Evolutionary conservation across 78 protist species (phyloP).

Genomic region (Dictyostelium purpureum): DNA sequence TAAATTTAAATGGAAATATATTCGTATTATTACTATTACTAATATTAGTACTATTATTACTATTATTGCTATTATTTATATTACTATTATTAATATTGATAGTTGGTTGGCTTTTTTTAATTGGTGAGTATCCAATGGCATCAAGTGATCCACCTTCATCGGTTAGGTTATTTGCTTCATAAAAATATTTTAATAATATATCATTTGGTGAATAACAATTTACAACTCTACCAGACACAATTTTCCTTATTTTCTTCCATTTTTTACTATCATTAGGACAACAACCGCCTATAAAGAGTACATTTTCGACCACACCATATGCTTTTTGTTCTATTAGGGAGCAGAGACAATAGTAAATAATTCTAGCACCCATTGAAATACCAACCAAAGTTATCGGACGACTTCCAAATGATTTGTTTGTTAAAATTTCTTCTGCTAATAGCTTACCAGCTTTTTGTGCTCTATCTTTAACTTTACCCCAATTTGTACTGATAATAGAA

Average conservation of each 20-base stretch:
- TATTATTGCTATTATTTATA: background rate
- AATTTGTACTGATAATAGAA: constrained; percentile 13
- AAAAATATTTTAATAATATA: constrained; percentile 13
- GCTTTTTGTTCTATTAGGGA: constrained; percentile 51
- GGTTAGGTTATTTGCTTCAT: constrained; percentile 44
- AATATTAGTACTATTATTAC: background rate
- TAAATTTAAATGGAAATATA: too few species aligned
- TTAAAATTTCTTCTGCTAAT: constrained; percentile 55
- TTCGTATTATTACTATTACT: background rate
- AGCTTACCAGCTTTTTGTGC: constrained; percentile 37
- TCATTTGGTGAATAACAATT: constrained; percentile 51
- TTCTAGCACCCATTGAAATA: constrained; percentile 77
- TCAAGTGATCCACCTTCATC: constrained; percentile 4
- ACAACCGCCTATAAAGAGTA: constrained; percentile 77
- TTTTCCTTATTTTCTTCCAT: constrained; percentile 50
- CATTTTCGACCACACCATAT: constrained; percentile 74
- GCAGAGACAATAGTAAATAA: constrained; percentile 78
- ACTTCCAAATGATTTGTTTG: constrained; percentile 50
- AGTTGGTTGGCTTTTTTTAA: background rate
- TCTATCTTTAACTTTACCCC: constrained; percentile 55
- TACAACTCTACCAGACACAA: constrained; percentile 58
- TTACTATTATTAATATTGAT: background rate
- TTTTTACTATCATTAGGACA: background rate
- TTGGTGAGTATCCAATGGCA: constrained; percentile 40
- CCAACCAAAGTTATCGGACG: constrained; percentile 85